These are phyloP conservation scores for Paspalum notatum DNA, from an alignment of 176 grass and related monocot genomes.

Conservation along the genomic window DNA sequence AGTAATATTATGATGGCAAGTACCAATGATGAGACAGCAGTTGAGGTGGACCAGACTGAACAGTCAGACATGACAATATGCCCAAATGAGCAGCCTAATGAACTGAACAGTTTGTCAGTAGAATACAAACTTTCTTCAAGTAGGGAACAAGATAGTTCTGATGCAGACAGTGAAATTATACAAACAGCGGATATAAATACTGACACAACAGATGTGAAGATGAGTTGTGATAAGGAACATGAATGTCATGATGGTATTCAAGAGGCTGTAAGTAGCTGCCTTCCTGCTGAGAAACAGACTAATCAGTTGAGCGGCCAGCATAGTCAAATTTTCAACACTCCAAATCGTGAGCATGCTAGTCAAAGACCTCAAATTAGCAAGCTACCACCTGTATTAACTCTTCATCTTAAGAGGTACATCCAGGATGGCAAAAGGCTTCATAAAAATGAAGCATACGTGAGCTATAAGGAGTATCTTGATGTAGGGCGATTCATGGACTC, in stretches of 20 bases:
- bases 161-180: slow-evolving; percentile 29
- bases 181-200: background rate
- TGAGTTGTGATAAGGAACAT: slow-evolving; percentile 28
- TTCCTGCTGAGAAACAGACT: slow-evolving; percentile 6
- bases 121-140: slow-evolving; percentile 30
- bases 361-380: slow-evolving; percentile 50
- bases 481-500: slow-evolving; percentile 56
- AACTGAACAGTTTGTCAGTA: slow-evolving; percentile 22
- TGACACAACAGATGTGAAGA: slow-evolving; percentile 8
- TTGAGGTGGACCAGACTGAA: slow-evolving; percentile 14
- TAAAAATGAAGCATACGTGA: slow-evolving; percentile 62
- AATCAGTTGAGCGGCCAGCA: background rate
- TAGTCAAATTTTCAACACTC: background rate
- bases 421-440: slow-evolving; percentile 11
- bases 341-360: slow-evolving; percentile 37
- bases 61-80: slow-evolving; percentile 32
- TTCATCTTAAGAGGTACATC: slow-evolving; percentile 53
- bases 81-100: slow-evolving; percentile 28
- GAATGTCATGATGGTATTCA: slow-evolving; percentile 33
- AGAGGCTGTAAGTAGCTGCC: slow-evolving; percentile 31
- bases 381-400: slow-evolving; percentile 46
- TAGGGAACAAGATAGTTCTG: slow-evolving; percentile 28
- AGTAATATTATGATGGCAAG: background rate
- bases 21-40: background rate
- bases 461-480: slow-evolving; percentile 71